These are phyloP conservation scores for Fusarium pilosicola DNA, from an alignment of 2,329 filamentous ascomycete species.

Conservation along the genomic window DNA sequence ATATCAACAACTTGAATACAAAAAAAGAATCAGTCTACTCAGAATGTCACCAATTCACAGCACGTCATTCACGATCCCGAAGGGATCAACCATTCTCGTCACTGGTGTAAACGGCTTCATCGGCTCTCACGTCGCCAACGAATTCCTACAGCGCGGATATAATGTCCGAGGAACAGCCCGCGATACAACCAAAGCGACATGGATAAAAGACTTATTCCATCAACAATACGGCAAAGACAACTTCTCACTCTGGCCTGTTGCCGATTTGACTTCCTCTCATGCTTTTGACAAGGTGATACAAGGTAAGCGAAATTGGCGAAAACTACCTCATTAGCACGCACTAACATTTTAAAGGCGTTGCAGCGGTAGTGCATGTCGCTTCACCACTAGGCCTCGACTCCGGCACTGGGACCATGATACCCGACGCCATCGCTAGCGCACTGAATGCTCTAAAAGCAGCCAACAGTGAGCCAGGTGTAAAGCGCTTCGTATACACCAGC, in stretches of 20 bases:
- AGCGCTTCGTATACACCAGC: neutral
- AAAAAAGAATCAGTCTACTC: neutral
- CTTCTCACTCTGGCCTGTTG: neutral
- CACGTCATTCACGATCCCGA: neutral
- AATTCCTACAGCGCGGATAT: neutral
- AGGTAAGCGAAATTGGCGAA: neutral
- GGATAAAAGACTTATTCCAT: neutral
- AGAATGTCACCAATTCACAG: neutral
- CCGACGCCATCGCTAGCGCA: neutral
- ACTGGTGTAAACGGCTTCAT: neutral
- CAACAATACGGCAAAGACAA: neutral
- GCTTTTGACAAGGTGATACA: neutral
- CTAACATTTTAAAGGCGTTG: neutral
- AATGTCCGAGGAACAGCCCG: neutral
- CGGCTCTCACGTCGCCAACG: neutral
- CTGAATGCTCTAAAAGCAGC: neutral
- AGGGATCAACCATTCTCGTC: neutral
- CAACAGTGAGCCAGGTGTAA: neutral
- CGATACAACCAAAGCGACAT: neutral
- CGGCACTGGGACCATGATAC: neutral
- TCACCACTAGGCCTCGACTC: neutral
- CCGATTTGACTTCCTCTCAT: neutral
- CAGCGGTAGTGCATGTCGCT: neutral
- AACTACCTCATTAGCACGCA: fast-evolving
- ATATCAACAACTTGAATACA: too few relatives aligned